Percentiles rank a stretch among this genome's conserved stretches.
Evolutionary conservation across 108 stramenopile species (phyloP).

Genomic region (Ochromonas danica): DNA sequence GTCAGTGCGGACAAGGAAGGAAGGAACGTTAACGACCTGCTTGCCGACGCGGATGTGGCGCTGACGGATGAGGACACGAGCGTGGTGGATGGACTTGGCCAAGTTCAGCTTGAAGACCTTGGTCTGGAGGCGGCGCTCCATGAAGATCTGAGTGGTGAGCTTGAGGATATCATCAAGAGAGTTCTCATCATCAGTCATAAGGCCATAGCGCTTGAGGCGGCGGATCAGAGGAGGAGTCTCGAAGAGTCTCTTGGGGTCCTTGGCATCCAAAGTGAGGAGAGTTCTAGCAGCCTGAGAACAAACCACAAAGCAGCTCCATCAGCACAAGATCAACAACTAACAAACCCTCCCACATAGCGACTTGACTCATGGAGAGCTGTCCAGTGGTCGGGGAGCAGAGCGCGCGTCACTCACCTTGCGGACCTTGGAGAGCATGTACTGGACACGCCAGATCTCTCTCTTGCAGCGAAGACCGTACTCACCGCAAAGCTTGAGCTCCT

Average conservation of each 20-base stretch:
- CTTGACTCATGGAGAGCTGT: too few species aligned
- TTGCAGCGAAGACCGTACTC: slow-evolving; percentile 99
- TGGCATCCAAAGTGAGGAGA: slow-evolving; percentile 87
- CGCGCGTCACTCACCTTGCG: slow-evolving; percentile 66
- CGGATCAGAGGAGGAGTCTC: slow-evolving; percentile 97
- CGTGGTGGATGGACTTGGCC: slow-evolving; percentile 99
- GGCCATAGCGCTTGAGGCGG: slow-evolving; percentile 92
- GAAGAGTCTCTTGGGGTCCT: slow-evolving; percentile 96
- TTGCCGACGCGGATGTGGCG: slow-evolving; percentile 95
- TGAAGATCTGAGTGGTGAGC: slow-evolving; percentile 95
- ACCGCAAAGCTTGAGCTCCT: slow-evolving; percentile 93
- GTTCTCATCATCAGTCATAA: slow-evolving; percentile 90
- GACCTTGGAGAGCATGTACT: slow-evolving; percentile 97
- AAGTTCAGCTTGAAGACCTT: slow-evolving; percentile 97
- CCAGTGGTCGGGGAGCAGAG: too few species aligned
- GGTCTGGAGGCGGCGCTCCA: slow-evolving; percentile 95
- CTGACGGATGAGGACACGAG: slow-evolving; percentile 97
- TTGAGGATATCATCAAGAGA: slow-evolving; percentile 95
- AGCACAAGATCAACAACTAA: too few species aligned
- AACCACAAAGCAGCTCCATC: too few species aligned
- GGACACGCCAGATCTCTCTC: slow-evolving; percentile 99
- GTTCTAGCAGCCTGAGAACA: slow-evolving; percentile 76
- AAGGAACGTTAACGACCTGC: slow-evolving; percentile 94
- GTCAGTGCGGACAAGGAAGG: slow-evolving; percentile 93
- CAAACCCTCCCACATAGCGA: too few species aligned